These are phyloP conservation scores for Aspergillus sp. DNA, from an alignment of 2,329 filamentous ascomycete genomes.

Conservation along the genomic window DNA sequence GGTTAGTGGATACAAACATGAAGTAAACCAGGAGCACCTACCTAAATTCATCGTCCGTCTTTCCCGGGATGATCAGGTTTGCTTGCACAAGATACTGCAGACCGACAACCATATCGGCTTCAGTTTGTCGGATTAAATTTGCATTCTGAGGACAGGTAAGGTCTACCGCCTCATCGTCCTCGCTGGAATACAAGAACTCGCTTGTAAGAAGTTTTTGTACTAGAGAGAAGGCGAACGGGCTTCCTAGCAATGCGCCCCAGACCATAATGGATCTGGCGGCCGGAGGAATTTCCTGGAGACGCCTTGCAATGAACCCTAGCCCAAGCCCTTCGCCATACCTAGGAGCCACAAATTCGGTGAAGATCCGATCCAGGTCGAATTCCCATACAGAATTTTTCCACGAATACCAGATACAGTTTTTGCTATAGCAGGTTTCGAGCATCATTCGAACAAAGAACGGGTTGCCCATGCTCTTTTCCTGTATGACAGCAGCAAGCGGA, in stretches of 20 bases:
- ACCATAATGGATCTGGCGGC: slow-evolving; percentile 76
- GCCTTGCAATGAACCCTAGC: slow-evolving; percentile 76
- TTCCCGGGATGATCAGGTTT: slow-evolving; percentile 78
- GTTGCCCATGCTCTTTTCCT: slow-evolving; percentile 85
- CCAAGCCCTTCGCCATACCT: slow-evolving; percentile 78
- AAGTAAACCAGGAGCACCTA: slow-evolving; percentile 18
- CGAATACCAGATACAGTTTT: slow-evolving; percentile 87
- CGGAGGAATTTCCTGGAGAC: slow-evolving; percentile 73
- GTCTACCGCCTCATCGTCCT: slow-evolving; percentile 46
- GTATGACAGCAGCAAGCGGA: slow-evolving; percentile 78
- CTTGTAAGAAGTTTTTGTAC: slow-evolving; percentile 75
- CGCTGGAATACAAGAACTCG: slow-evolving; percentile 64
- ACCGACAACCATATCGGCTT: slow-evolving; percentile 68
- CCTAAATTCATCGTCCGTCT: slow-evolving; percentile 80
- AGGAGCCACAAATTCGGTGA: slow-evolving; percentile 78
- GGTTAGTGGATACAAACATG: slow-evolving; percentile 7
- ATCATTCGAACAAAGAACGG: slow-evolving; percentile 92
- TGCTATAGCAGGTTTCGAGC: slow-evolving; percentile 81
- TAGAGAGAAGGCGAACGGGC: slow-evolving; percentile 79
- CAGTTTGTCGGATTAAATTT: slow-evolving; percentile 59
- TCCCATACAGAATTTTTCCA: slow-evolving; percentile 81
- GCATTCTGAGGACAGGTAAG: slow-evolving; percentile 42
- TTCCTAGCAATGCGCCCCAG: slow-evolving; percentile 83
- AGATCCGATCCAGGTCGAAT: slow-evolving; percentile 82
- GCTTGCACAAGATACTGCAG: slow-evolving; percentile 80